Base-by-base conservation (phyloP, 2,329 filamentous ascomycete species). In the Phialophora tarda region DNA sequence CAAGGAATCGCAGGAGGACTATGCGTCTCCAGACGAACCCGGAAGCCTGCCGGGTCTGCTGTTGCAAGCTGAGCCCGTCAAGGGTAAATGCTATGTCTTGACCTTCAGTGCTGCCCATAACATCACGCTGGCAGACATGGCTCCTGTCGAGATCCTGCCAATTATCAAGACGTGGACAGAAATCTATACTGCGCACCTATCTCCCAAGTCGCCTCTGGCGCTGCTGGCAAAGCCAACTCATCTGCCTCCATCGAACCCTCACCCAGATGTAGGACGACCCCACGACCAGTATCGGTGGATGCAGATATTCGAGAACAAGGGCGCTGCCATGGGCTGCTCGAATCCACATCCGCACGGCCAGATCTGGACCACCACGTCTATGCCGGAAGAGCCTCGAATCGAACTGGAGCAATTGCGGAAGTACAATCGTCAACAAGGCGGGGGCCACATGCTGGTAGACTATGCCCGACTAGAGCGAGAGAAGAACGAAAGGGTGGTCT, bases 251-350 rank as follows among this genome's bases (percentile, higher is more conserved):
- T 77, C 81, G 44, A 79, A 80, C 24, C 78, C 82, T 10, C 78
- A 81, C 12, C 77, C 80, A 24, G 75, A 74, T 57, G 76, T 85
- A 21, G 72, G 80, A 7, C 79, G 81, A 30, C 89, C 92, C 4
- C 87, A 84, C 59, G 86, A 91, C 61, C 92, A 96, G 79, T 92
- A 96, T 74, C 88, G 91, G 62, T 98, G 96, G 81, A 97, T 99
- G 93, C 95, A 99, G 77, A 98, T 99, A 71, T 99, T 99, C 70
- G 95, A 99, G 81, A 99, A 99, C 83, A 99, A 99, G 81, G 95
- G 95, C 59, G 88, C 91, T 0, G 92, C 94, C 11, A 99, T 99
- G 95, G 95, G 95, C 59, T 99, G 95, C 82, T 98, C 94, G 1
- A 99, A 99, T 78, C 95, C 95, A 0, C 95, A 99, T 78, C 95